These are phyloP conservation scores for Parasitella parasitica DNA, from an alignment of 371 early-diverging fungal species.

Conservation along the genomic window DNA sequence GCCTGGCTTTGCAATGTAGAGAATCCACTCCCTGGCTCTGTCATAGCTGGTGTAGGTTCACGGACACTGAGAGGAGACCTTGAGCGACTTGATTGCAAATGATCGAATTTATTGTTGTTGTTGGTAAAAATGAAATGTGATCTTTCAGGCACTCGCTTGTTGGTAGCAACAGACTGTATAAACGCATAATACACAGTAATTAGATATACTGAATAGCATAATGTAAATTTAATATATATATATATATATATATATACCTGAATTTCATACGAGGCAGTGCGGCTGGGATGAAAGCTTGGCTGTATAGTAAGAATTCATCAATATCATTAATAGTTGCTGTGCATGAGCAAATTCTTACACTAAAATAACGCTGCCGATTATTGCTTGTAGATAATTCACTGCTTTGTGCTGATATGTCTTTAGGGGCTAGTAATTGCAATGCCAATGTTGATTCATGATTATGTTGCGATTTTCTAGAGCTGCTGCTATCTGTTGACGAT, in stretches of 20 bases:
- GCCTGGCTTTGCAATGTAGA: conserved; percentile 15
- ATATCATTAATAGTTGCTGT: neutral
- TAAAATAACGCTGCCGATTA: conserved; percentile 1
- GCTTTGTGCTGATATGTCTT: neutral
- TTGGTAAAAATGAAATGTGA: neutral
- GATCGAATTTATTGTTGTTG: conserved; percentile 1
- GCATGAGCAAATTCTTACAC: neutral
- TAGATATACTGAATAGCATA: no score
- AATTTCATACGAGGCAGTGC: conserved; percentile 18
- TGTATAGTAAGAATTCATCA: neutral
- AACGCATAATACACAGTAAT: no score
- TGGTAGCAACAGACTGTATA: neutral
- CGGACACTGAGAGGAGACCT: neutral
- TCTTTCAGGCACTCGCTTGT: neutral
- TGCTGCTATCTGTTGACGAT: neutral
- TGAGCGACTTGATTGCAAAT: neutral
- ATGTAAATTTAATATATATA: neutral
- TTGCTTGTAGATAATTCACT: neutral
- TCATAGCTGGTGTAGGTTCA: conserved; percentile 18
- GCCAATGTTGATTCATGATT: conserved; percentile 13
- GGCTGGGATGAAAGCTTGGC: conserved; percentile 22
- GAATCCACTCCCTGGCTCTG: conserved; percentile 6
- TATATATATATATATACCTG: neutral
- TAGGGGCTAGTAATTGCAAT: conserved; percentile 4
- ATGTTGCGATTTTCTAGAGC: conserved; percentile 13